Percentiles rank a stretch among this genome's conserved stretches.
phyloP scores from a whole-genome alignment of 345 rosid species.

The Arabis alpina region DNA sequence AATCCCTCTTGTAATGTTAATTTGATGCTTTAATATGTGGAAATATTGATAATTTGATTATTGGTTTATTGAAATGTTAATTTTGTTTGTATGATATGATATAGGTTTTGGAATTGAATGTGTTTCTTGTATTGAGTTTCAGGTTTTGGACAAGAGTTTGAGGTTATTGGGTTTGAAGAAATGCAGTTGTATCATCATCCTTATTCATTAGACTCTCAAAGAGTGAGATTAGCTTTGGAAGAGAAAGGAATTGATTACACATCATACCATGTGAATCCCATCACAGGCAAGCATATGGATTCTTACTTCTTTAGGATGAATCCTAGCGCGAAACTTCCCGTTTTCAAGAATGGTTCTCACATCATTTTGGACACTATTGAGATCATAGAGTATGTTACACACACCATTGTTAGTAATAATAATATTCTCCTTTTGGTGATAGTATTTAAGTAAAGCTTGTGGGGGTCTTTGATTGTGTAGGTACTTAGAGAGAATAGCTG shows the following conservation, averaged over 20 bases:
- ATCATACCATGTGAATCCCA: conserved; percentile 83
- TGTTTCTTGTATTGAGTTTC: conserved; percentile 19
- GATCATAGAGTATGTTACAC: conserved; percentile 70
- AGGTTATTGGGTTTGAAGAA: conserved; percentile 32
- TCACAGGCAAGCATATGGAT: conserved; percentile 80
- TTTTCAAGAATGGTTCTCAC: conserved; percentile 81
- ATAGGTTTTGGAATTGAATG: background rate
- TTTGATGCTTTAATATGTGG: conserved; percentile 3
- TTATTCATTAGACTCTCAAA: conserved; percentile 82
- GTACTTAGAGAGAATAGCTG: conserved; percentile 78
- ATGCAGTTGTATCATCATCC: conserved; percentile 99
- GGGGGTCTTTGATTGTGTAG: conserved; percentile 42
- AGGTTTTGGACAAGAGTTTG: conserved; percentile 8
- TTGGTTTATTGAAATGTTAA: conserved; percentile 19
- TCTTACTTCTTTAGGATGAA: conserved; percentile 83
- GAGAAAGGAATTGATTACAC: conserved; percentile 94
- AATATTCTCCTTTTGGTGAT: conserved; percentile 1
- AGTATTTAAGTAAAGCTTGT: background rate
- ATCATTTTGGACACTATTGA: conserved; percentile 74
- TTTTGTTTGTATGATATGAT: background rate
- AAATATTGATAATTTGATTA: background rate
- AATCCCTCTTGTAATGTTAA: background rate
- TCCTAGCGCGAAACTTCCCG: conserved; percentile 70
- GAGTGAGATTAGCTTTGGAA: conserved; percentile 83
- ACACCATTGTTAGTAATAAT: conserved; percentile 1